Conservation (phyloP, 1,284 basidiomycete genomes). For the Cystobasidium sp. region DNA sequence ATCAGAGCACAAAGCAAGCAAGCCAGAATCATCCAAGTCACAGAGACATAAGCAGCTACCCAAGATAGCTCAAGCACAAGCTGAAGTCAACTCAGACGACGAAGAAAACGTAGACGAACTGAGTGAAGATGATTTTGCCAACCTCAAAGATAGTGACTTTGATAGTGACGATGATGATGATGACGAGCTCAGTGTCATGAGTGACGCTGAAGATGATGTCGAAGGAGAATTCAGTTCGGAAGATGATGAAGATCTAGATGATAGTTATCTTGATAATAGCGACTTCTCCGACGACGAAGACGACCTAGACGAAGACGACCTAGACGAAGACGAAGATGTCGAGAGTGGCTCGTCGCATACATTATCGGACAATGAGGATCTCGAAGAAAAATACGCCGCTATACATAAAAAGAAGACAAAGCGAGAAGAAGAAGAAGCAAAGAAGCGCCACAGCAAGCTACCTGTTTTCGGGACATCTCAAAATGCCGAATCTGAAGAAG, state of each 20-base stretch:
- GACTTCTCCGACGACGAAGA: slow-evolving; percentile 52
- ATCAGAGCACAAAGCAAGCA: slow-evolving; percentile 77
- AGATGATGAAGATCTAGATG: slow-evolving; percentile 57
- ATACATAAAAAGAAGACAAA: slow-evolving; percentile 66
- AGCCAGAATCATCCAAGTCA: slow-evolving; percentile 68
- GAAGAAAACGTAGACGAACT: slow-evolving; percentile 67
- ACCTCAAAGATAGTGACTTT: slow-evolving; percentile 49
- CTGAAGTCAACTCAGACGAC: slow-evolving; percentile 59
- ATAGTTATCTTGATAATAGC: slow-evolving; percentile 63
- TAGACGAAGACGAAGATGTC: slow-evolving; percentile 57
- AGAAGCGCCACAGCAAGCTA: slow-evolving; percentile 71
- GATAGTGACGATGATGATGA: slow-evolving; percentile 49
- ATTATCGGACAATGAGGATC: slow-evolving; percentile 57
- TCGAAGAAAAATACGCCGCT: slow-evolving; percentile 71
- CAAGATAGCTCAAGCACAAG: slow-evolving; percentile 31
- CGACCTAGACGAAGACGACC: slow-evolving; percentile 56
- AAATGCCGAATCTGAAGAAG: slow-evolving; percentile 4
- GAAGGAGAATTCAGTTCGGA: slow-evolving; percentile 70
- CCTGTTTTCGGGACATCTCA: slow-evolving; percentile 57
- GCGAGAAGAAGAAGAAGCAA: slow-evolving; percentile 70
- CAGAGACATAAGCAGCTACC: slow-evolving; percentile 61
- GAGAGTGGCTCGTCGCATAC: slow-evolving; percentile 53
- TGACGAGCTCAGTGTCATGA: slow-evolving; percentile 62
- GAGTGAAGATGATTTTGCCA: slow-evolving; percentile 59
- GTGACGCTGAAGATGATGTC: slow-evolving; percentile 66